phyloP scores from a whole-genome alignment of 1,284 basidiomycete genomes.

The Cerrena zonata region DNA sequence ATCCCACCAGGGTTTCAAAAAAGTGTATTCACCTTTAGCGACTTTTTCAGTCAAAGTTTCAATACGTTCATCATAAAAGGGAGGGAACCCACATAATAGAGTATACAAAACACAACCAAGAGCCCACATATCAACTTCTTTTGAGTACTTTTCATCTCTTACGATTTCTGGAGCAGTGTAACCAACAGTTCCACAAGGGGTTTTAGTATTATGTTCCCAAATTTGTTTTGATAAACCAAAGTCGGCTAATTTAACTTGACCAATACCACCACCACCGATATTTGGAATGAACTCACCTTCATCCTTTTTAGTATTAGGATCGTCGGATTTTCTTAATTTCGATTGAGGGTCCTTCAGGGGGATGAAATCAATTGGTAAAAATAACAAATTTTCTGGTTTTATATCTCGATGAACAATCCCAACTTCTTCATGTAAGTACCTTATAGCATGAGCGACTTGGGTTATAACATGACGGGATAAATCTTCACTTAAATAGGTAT shows the following conservation, averaged over 20 bases:
- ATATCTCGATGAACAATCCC: conserved; percentile 98
- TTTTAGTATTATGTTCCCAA: conserved; percentile 99
- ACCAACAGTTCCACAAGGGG: conserved; percentile 97
- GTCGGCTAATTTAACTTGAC: conserved; percentile 97
- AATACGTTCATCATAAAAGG: conserved; percentile 99
- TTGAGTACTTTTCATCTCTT: conserved; percentile 97
- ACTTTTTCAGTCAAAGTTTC: conserved; percentile 98
- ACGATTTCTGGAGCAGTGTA: conserved; percentile 99
- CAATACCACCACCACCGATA: conserved; percentile 94
- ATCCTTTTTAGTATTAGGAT: conserved; percentile 97
- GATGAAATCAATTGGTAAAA: conserved; percentile 88
- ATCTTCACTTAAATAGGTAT: conserved; percentile 97
- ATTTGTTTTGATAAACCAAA: conserved; percentile 98
- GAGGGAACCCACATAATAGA: conserved; percentile 92
- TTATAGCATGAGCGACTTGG: conserved; percentile 93
- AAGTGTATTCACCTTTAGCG: conserved; percentile 94
- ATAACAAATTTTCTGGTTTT: conserved; percentile 97
- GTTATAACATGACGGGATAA: conserved; percentile 93
- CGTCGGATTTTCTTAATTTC: conserved; percentile 93
- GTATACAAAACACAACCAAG: conserved; percentile 98
- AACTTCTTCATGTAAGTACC: conserved; percentile 94
- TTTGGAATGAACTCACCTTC: conserved; percentile 93
- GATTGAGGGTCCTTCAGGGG: conserved; percentile 75
- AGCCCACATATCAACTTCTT: conserved; percentile 99
- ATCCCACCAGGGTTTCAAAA: conserved; percentile 99